Base-by-base conservation (phyloP, 2,329 filamentous ascomycete genomes). In the Cladosporium sphaerospermum region DNA sequence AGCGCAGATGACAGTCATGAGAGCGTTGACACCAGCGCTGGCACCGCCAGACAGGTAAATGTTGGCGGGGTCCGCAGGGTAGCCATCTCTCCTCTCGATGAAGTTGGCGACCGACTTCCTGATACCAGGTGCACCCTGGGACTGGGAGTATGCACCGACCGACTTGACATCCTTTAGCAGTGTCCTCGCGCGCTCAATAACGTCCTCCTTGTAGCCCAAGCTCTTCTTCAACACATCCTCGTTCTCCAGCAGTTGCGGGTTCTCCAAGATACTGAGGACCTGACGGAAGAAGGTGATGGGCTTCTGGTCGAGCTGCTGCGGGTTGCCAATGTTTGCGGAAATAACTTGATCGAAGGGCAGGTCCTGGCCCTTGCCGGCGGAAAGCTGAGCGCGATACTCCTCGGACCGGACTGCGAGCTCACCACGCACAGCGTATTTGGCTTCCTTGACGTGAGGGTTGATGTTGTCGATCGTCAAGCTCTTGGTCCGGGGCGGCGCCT, bases 241-340 rank as follows among this genome's bases (percentile, higher is more conserved):
- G 63, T 95, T 85, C 67, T 96, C 80, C 56, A 99, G 78, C 33
- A 99, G 78, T 54, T 78, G 70, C 1, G 93, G 93, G 76, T 97
- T 91, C 78, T 99, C 93, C 55, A 97, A 74, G 57, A 99, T 72
- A 73, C 89, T 95, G 65, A 93, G 81, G 28, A 99, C 93, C 75
- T 99, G 92, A 63, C 93, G 85, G 83, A 99, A 96, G 79, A 96
- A 99, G 62, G 93, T 99, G 66, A 99, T 92, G 66, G 93, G 93
- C 79, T 97, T 95, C 80, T 99, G 93, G 75, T 96, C 93, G 58
- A 99, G 83, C 75, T 99, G 93, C 74, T 99, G 93, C 3, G 93
- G 93, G 77, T 99, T 99, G 68, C 93, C 93, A 67, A 99, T 99
- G 76, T 99, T 99, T 73, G 93, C 93, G 58, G 88, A 91, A 75